Evolutionary conservation across 257 asterid genomes (phyloP).

Genomic region (Solanum arcanum): DNA sequence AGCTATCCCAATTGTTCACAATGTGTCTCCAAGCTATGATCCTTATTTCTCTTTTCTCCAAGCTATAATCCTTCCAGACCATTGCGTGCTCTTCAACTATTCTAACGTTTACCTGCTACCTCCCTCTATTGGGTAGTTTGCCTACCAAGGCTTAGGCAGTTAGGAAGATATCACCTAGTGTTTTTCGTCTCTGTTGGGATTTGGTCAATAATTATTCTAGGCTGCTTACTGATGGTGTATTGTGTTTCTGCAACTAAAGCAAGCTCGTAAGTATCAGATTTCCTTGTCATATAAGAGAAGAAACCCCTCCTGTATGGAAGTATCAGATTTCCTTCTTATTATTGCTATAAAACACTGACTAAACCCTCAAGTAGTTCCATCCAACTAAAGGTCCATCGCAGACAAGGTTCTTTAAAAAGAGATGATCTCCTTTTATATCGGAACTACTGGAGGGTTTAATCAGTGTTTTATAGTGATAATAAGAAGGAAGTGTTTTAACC

Average conservation of each 20-base stretch:
- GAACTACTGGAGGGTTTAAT: background rate
- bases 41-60: background rate
- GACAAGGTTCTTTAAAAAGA: too few species aligned
- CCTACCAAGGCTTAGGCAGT: background rate
- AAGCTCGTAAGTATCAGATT: background rate
- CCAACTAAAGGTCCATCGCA: too few species aligned
- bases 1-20: background rate
- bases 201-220: background rate
- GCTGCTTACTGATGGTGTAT: background rate
- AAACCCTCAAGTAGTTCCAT: too few species aligned
- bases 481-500: background rate
- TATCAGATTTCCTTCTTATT: too few species aligned
- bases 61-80: background rate
- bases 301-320: background rate
- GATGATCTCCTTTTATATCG: too few species aligned
- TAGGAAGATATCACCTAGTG: background rate
- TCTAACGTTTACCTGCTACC: background rate
- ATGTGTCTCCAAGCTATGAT: background rate
- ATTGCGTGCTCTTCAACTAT: background rate
- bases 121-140: background rate
- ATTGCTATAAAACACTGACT: too few species aligned
- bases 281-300: background rate
- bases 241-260: background rate
- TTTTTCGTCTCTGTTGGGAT: background rate
- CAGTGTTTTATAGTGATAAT: background rate